Conservation (phyloP, 2,329 filamentous ascomycete species). For the Xylariales sp. region DNA sequence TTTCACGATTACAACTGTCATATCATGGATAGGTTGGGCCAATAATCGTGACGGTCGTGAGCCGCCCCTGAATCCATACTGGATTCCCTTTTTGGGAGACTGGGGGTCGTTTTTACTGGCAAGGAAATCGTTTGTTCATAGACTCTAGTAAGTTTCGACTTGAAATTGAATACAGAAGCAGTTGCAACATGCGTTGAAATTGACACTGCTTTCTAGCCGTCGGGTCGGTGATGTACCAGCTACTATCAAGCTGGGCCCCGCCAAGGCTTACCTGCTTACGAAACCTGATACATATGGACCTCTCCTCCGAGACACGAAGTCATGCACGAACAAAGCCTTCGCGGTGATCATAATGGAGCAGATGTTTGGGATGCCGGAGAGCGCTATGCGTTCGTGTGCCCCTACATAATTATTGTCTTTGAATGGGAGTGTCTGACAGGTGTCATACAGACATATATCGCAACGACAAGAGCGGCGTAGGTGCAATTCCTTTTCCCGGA, state of each 20-base stretch:
- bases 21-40: conserved; percentile 17
- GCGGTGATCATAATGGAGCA: conserved; percentile 26
- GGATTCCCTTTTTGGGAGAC: conserved; percentile 16
- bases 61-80: conserved; percentile 24
- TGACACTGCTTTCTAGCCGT: not conserved
- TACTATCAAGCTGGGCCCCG: conserved; percentile 16
- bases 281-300: conserved; percentile 25
- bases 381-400: conserved; percentile 18
- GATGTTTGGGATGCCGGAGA: conserved; percentile 25
- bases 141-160: conserved; percentile 14
- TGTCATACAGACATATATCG: conserved; percentile 19
- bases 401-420: no score
- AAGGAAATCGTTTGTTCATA: conserved; percentile 16
- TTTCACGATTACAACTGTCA: conserved; percentile 2
- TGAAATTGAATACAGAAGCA: not conserved
- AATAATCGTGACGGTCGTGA: conserved; percentile 11
- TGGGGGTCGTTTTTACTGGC: conserved; percentile 18
- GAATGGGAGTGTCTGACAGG: not conserved
- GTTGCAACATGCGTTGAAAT: not conserved
- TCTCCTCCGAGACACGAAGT: conserved; percentile 20
- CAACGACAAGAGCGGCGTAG: conserved; percentile 20
- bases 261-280: conserved; percentile 22
- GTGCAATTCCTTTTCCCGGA: conserved; percentile 11
- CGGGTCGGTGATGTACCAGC: conserved; percentile 6
- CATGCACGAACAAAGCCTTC: conserved; percentile 29